Evolutionary conservation across 805 yeast genomes (phyloP).

Genomic region (Ogataea haglerorum): DNA sequence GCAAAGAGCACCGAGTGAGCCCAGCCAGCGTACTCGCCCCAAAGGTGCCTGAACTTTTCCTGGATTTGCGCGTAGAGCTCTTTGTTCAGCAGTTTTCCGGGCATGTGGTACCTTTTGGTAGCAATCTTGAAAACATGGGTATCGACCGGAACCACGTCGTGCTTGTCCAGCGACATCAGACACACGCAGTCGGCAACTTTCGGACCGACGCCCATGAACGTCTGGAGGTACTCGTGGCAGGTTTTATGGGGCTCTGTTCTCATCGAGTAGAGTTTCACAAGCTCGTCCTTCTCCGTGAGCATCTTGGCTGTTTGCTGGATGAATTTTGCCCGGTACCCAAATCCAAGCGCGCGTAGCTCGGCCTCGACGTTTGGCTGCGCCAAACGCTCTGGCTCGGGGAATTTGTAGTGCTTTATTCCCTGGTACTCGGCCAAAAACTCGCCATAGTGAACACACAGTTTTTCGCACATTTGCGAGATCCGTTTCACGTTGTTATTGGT

Average conservation of each 20-base stretch:
- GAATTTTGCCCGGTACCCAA: slow-evolving; percentile 92
- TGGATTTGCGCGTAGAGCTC: slow-evolving; percentile 56
- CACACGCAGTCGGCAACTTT: slow-evolving; percentile 97
- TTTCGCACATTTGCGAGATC: slow-evolving; percentile 88
- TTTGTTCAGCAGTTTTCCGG: slow-evolving; percentile 44
- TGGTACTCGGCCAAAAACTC: slow-evolving; percentile 48
- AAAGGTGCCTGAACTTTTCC: slow-evolving; percentile 54
- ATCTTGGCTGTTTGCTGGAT: slow-evolving; percentile 71
- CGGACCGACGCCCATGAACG: slow-evolving; percentile 89
- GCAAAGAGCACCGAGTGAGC: slow-evolving; percentile 94
- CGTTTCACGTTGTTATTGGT: slow-evolving; percentile 95
- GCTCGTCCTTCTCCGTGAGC: slow-evolving; percentile 40
- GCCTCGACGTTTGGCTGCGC: slow-evolving; percentile 31
- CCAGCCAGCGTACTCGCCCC: slow-evolving; percentile 98
- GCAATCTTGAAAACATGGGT: slow-evolving; percentile 94
- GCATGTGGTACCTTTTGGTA: slow-evolving; percentile 66
- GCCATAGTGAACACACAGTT: slow-evolving; percentile 70
- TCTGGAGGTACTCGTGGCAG: slow-evolving; percentile 52
- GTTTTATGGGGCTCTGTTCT: slow-evolving; percentile 41
- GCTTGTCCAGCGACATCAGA: slow-evolving; percentile 83
- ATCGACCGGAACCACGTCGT: slow-evolving; percentile 89
- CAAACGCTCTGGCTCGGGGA: slow-evolving; percentile 65
- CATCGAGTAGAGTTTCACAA: slow-evolving; percentile 39
- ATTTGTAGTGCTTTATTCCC: slow-evolving; percentile 59
- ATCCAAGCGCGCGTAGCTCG: slow-evolving; percentile 50